Evolutionary conservation across 768 basidiomycete genomes (phyloP).

Genomic region (Tubosaeta sp.): DNA sequence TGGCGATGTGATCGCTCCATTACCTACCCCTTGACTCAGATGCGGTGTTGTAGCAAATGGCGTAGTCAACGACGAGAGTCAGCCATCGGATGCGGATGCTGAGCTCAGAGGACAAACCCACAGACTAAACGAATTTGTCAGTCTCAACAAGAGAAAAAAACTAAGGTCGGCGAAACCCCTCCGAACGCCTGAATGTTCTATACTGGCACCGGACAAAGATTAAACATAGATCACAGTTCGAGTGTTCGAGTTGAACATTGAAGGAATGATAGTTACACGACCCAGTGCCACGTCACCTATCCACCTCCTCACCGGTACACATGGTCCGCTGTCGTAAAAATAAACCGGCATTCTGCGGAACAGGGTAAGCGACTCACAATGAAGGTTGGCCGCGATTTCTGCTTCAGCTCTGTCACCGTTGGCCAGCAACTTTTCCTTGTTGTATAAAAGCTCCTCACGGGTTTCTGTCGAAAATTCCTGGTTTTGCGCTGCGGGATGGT

Average conservation of each 20-base stretch:
- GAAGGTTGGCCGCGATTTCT: slow-evolving; percentile 93
- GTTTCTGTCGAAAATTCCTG: slow-evolving; percentile 97
- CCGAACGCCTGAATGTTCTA: not conserved
- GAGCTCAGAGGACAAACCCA: slow-evolving; percentile 1
- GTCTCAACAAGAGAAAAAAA: not conserved
- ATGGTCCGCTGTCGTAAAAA: slow-evolving; percentile 62
- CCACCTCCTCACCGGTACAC: slow-evolving; percentile 65
- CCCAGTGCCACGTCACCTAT: slow-evolving; percentile 5
- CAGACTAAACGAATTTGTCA: not conserved
- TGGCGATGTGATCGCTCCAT: not conserved
- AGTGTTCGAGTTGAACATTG: slow-evolving; percentile 4
- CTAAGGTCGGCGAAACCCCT: not conserved
- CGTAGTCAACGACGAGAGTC: not conserved
- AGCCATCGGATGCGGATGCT: not conserved
- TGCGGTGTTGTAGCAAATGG: not conserved
- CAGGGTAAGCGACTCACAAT: slow-evolving; percentile 44
- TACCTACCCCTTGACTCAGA: not conserved
- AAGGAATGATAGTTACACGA: slow-evolving; percentile 24
- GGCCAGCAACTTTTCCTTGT: slow-evolving; percentile 96
- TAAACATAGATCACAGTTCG: slow-evolving; percentile 1
- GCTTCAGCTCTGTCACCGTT: slow-evolving; percentile 97
- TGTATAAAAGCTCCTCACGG: slow-evolving; percentile 96
- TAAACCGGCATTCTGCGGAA: slow-evolving; percentile 15
- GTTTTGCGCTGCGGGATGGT: slow-evolving; percentile 74
- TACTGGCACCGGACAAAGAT: not conserved